Base-by-base conservation (phyloP, 116 monocot species). In the Zostera marina region DNA sequence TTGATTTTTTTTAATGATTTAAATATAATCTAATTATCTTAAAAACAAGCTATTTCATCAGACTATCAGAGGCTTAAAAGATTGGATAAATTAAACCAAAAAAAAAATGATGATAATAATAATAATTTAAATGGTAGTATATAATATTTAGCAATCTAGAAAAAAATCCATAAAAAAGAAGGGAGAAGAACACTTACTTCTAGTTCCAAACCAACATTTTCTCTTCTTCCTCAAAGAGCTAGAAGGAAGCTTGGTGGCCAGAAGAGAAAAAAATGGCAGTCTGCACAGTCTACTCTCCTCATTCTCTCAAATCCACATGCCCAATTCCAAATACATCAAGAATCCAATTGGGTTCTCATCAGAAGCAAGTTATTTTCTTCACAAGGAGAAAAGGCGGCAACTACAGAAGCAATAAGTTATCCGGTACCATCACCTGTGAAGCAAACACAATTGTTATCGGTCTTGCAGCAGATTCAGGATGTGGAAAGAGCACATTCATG, bases 401-500 rank as follows among this genome's bases (percentile, higher is more conserved):
- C 25, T 68, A 42, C n/a, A 61, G 46, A 4, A 13, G 15, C 56
- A 61, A 49, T n/a, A 55, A 64, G 17, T 44, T 26, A 13, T 16
- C 53, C 5, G 24, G 46, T 7, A 61, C 60, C 41, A 60, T 91
- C 4, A 72, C 72, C 7, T 83, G 87, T 73, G 85, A 77, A 43
- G 24, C 49, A 8, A 68, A 79, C 61, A 83, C 92, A 0, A 68
- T 92, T 22, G 92, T 92, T 60, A 87, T 92, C 9, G 87, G 92
- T 0, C 61, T 92, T 42, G 92, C 92, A 5, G 92, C 92, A 6
- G 92, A 92, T 62, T 92, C 92, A 0, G 92, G 87, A 7, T 92
- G 92, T n/a, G 87, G 92, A 54, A 87, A 92, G 74, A 87, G 87
- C 70, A 92, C 92, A 46, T 92, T 92, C 79, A 87, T 92, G 87